A percentile compares a stretch with the other conserved stretches of the same genome.
Evolutionary conservation across 495 filamentous ascomycete species (phyloP).

Genomic region (Aspergillus hancockii): DNA sequence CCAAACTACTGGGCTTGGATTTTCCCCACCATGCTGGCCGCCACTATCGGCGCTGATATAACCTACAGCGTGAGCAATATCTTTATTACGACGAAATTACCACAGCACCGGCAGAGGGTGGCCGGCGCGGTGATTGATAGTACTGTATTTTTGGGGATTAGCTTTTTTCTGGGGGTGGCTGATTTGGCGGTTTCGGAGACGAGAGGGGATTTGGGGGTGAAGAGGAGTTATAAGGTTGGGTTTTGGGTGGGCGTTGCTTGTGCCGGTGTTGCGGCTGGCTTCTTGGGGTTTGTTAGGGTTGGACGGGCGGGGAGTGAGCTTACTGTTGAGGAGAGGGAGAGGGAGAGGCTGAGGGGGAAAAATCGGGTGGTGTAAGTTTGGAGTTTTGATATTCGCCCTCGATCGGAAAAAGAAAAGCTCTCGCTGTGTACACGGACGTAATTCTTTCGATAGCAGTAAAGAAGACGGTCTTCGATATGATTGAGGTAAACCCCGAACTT

Average conservation of each 20-base stretch:
- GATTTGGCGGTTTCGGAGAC: constrained; percentile 12
- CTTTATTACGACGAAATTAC: constrained; percentile 16
- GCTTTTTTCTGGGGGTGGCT: constrained; percentile 14
- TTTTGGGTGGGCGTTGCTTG: constrained; percentile 18
- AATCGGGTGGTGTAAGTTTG: too few species aligned
- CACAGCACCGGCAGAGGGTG: constrained; percentile 11
- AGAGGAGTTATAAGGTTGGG: constrained; percentile 15
- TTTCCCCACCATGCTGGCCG: constrained; percentile 15
- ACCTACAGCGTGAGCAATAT: constrained; percentile 17
- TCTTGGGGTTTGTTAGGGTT: constrained; percentile 8
- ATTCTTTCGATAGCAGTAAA: too few species aligned
- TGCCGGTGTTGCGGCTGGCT: constrained; percentile 7
- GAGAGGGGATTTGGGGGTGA: neutral
- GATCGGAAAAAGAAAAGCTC: too few species aligned
- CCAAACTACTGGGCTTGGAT: constrained; percentile 16
- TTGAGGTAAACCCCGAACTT: too few species aligned
- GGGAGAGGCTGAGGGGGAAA: too few species aligned
- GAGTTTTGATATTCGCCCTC: too few species aligned
- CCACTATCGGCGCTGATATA: constrained; percentile 13
- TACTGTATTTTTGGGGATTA: constrained; percentile 16
- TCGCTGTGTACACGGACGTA: too few species aligned
- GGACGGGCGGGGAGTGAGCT: constrained; percentile 12
- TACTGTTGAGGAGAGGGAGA: constrained; percentile 16
- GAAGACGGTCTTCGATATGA: too few species aligned
- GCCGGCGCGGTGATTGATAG: constrained; percentile 15